Evolutionary conservation across 2,329 filamentous ascomycete genomes (phyloP).

Genomic region (Clonostachys solani): DNA sequence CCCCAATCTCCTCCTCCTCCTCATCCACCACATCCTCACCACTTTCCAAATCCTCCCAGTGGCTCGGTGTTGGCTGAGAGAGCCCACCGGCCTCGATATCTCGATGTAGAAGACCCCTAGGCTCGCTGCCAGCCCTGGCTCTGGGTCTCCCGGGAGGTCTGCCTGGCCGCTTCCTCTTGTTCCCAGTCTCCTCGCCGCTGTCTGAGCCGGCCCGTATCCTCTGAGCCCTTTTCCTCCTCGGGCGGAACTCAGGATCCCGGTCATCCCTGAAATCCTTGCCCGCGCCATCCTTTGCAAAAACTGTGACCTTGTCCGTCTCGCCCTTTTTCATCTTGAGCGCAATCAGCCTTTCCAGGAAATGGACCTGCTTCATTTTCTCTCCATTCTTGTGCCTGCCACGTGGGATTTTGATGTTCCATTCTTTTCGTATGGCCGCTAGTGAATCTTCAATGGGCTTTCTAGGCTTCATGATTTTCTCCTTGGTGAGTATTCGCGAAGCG

Average conservation of each 20-base stretch:
- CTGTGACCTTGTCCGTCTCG: conserved; percentile 61
- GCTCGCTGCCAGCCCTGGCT: background rate
- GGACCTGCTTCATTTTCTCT: conserved; percentile 39
- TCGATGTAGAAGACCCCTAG: background rate
- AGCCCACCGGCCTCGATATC: conserved; percentile 6
- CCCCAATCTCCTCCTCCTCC: conserved; percentile 7
- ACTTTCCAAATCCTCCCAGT: conserved; percentile 22
- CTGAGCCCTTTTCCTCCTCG: conserved; percentile 13
- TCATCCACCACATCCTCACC: conserved; percentile 4
- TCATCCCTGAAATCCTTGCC: conserved; percentile 36
- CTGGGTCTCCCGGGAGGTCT: background rate
- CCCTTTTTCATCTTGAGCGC: conserved; percentile 59
- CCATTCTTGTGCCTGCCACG: conserved; percentile 39
- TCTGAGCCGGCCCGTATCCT: conserved; percentile 8
- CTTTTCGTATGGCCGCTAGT: conserved; percentile 31
- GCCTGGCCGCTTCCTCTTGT: conserved; percentile 4
- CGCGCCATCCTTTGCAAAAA: conserved; percentile 43
- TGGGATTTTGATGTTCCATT: conserved; percentile 40
- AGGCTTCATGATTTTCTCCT: conserved; percentile 54
- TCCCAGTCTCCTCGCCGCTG: conserved; percentile 7
- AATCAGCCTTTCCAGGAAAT: conserved; percentile 64
- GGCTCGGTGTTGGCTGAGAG: conserved; percentile 26
- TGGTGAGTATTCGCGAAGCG: conserved; percentile 65
- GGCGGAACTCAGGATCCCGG: conserved; percentile 32
- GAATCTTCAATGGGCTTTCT: conserved; percentile 27